Base-by-base conservation (phyloP, 805 yeast genomes). In the Candida ficus region DNA sequence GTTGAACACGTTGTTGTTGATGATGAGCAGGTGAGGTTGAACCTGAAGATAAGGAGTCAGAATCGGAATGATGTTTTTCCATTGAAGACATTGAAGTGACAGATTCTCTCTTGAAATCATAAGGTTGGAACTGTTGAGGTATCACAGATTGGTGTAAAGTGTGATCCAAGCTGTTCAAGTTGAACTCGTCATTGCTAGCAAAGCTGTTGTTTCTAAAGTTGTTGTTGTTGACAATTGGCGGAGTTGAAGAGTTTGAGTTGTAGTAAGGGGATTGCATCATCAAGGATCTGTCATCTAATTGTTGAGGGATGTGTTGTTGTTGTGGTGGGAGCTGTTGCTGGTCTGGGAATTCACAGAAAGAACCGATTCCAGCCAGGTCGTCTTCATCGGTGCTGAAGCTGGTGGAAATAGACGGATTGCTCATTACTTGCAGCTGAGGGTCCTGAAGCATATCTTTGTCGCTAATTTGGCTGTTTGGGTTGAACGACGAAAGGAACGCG, bases 401-500 rank as follows among this genome's bases (percentile, higher is more conserved):
- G 3, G 41, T 35, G 13, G 48, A 42, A 6, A 42, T 19, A 3
- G 48, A 45, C 7, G 42, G 50, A 27, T 46, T 46, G 2, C 45
- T 33, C 7, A 42, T 33, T 20, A 35, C 33, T 19, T 39, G 46
- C 23, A 25, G 19, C 19, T 29, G 46, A 11, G 39, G 32, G 23
- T 43, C 43, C 34, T 32, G 43, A 32, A 42, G 18, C 16, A 28
- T 19, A 43, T 37, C 39, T 25, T 32, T 32, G 20, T 33, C 34
- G 35, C 14, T 30, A 29, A 31, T 38, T 39, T 34, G 33, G 42
- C 20, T 33, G 30, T 34, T 33, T 35, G 23, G 25, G 33, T 36
- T 47, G 30, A 56, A 50, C 9, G 62, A 54, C 11, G 59, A 56
- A 18, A 59, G 44, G 31, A 59, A 55, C 29, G 58, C 53, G 34